These are phyloP conservation scores for Aspergillus uvarum DNA, from an alignment of 2,329 filamentous ascomycete genomes.

Conservation along the genomic window DNA sequence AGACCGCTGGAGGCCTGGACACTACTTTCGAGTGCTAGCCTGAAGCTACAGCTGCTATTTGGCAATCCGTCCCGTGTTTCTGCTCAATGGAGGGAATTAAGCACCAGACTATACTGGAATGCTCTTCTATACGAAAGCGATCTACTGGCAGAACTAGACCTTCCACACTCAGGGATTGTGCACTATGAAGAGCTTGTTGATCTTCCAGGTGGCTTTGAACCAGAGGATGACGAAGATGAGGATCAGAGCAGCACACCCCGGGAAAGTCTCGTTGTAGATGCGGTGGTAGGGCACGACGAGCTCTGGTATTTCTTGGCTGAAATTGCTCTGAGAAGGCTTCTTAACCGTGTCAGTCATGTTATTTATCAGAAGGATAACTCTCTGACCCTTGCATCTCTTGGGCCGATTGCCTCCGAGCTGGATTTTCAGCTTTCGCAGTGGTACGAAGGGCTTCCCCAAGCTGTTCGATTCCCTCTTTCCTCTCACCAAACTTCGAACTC, in stretches of 20 bases:
- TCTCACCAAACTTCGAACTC: slow-evolving; percentile 67
- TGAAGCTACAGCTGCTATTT: slow-evolving; percentile 75
- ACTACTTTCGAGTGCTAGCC: slow-evolving; percentile 73
- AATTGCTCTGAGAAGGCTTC: slow-evolving; percentile 72
- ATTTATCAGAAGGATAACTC: slow-evolving; percentile 74
- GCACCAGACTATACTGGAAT: slow-evolving; percentile 82
- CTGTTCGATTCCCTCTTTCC: slow-evolving; percentile 75
- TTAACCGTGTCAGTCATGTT: slow-evolving; percentile 76
- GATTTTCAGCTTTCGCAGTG: slow-evolving; percentile 81
- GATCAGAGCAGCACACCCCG: not conserved
- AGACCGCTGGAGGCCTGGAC: slow-evolving; percentile 82
- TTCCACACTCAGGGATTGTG: slow-evolving; percentile 79
- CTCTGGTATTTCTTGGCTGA: slow-evolving; percentile 85
- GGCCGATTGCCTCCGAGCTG: slow-evolving; percentile 75
- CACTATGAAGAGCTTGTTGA: slow-evolving; percentile 79
- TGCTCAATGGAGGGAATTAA: slow-evolving; percentile 67
- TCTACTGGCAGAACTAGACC: slow-evolving; percentile 73
- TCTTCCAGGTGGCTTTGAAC: slow-evolving; percentile 73
- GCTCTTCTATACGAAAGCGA: slow-evolving; percentile 77
- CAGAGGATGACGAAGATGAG: slow-evolving; percentile 53
- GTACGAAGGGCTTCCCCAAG: slow-evolving; percentile 74
- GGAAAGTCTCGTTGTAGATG: slow-evolving; percentile 44
- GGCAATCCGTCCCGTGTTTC: slow-evolving; percentile 72
- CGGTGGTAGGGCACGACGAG: slow-evolving; percentile 66
- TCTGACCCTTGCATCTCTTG: slow-evolving; percentile 69